Evolutionary conservation across 805 yeast species (phyloP), one percentile per base, ranked within the genome.

Genomic region (Ogataea methylovora): DNA sequence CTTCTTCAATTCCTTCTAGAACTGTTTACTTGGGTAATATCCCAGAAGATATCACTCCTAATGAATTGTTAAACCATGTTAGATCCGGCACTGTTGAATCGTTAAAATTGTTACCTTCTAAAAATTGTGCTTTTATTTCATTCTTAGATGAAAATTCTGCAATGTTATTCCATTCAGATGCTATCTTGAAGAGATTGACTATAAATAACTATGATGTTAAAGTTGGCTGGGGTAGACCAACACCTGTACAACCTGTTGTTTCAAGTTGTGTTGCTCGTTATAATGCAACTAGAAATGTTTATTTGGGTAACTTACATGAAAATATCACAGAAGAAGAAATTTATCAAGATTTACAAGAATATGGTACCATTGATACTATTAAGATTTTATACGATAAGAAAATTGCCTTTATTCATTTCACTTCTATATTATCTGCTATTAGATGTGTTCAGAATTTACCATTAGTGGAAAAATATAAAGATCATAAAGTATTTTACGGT

Each of bases 281-380:
- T 45, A 84, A 85, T 32, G 97, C 97, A 5, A 85, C 97, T 9
- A 76, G 98, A 64, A 88, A 90, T 53, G 95, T 90, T 24, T 88
- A 85, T 53, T 67, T 90, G 42, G 96, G 97, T 14, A 79, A 78
- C 42, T 65, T 90, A 36, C 76, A 79, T 40, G 79, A 76, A 36
- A 76, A 72, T 20, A 65, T 71, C 29, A 69, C 84, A 27, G 92
- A 79, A 53, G 74, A 70, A 16, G 84, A 79, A 45, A 65, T 88
- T 37, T 56, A 69, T 27, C 62, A 69, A 14, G 95, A 85, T 51
- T 68, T 88, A 39, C 61, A 70, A 18, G 71, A 71, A 35, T 90
- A 71, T 60, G 97, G 98, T 27, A 68, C 73, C 16, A 85, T 92
- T 42, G 97, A 90, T 57, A 76, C 85, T 29, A 71, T 90, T 45